Base-by-base conservation (phyloP, 2,329 filamentous ascomycete genomes). In the Ilyonectria sp. region DNA sequence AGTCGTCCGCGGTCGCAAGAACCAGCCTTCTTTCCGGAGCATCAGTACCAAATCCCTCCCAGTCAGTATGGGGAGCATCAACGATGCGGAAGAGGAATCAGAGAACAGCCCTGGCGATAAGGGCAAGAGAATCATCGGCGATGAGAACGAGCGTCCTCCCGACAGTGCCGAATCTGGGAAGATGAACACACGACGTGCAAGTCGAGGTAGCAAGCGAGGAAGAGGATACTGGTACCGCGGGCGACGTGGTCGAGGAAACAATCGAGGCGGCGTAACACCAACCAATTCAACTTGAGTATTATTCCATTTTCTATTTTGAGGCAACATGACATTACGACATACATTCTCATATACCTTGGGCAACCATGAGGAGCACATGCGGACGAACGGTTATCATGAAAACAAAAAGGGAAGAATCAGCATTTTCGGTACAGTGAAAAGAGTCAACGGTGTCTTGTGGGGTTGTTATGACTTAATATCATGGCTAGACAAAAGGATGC, bases 141-240 rank as follows among this genome's bases (percentile, higher is more conserved):
- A 60, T 35, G 68, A 68, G 31, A 72, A 71, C 29, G 65, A 73
- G 11, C 56, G 65, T 3, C 61, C 65, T 9, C 33, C 49, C 7
- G 69, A 65, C 5, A 58, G 23, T 2, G n/a, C 43, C 13, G 65
- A 63, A 31, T 33, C 66, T 3, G 21, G n/a, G 9, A 17, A 31
- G n/a, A 57, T 68, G 1, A 49, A 52, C 17, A 68, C 60, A 52
- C 69, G 65, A 23, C 69, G 73, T 17, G 64, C 59, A 6, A 58
- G 56, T 50, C 75, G 77, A 37, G 74, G 72, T 10, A 69, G 71
- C 13, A 75, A 75, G 47, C 76, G 78, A 40, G 74, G 76, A 49
- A 73, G 73, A 66, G 54, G 65, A 17, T 63, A 65, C n/a, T 75
- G 76, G 69, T 63, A 67, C 40, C 76, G 77, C 33, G 75, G 75